These are phyloP conservation scores for Coniferiporia weirii DNA, from an alignment of 1,284 basidiomycete species.

Conservation along the genomic window DNA sequence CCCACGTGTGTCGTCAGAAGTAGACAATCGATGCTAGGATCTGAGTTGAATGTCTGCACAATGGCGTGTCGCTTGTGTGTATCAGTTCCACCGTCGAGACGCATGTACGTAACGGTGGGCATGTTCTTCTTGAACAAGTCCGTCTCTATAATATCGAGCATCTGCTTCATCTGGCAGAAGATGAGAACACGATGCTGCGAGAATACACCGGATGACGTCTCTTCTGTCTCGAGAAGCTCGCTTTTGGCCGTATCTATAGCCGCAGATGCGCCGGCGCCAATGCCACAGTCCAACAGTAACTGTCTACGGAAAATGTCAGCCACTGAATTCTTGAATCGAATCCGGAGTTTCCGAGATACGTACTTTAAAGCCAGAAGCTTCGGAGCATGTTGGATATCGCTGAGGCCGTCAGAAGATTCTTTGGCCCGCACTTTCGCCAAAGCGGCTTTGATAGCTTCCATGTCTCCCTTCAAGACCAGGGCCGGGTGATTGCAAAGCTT, in stretches of 20 bases:
- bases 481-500: conserved; percentile 98
- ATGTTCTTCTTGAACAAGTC: conserved; percentile 90
- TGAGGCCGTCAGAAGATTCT: conserved; percentile 42
- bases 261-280: conserved; percentile 55
- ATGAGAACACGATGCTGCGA: conserved; percentile 97
- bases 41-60: conserved; percentile 97
- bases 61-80: conserved; percentile 89
- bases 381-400: conserved; percentile 88
- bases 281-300: conserved; percentile 92
- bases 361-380: conserved; percentile 90
- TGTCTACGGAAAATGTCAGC: conserved; percentile 50
- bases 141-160: conserved; percentile 96
- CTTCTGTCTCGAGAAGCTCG: conserved; percentile 55
- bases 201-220: conserved; percentile 56
- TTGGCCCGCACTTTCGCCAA: conserved; percentile 49
- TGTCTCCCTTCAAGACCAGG: conserved; percentile 73
- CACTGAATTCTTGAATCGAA: neutral
- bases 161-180: conserved; percentile 99
- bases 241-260: conserved; percentile 50
- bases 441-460: conserved; percentile 57
- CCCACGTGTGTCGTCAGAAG: conserved; percentile 96
- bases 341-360: conserved; percentile 25
- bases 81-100: conserved; percentile 89
- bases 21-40: conserved; percentile 96
- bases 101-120: conserved; percentile 97